These are phyloP conservation scores for Phytophthora aleatoria DNA, from an alignment of 352 stramenopile genomes.

Conservation along the genomic window DNA sequence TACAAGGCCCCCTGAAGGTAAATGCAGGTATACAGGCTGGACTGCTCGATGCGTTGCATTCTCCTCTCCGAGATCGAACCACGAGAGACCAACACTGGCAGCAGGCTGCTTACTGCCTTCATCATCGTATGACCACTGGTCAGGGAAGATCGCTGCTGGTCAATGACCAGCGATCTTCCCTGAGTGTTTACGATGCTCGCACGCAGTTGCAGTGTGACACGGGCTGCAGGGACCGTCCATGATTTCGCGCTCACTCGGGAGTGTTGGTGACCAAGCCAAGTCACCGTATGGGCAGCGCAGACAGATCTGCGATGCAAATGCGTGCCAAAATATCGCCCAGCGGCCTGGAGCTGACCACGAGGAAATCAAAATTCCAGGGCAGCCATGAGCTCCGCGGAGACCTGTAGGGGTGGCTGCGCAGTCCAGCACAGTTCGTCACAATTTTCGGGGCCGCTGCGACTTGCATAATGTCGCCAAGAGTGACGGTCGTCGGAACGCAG, in stretches of 20 bases:
- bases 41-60: too few species aligned
- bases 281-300: slow-evolving; percentile 4
- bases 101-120: neutral
- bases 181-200: slow-evolving; percentile 12
- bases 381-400: slow-evolving; percentile 1
- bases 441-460: slow-evolving; percentile 8
- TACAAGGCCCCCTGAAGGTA: too few species aligned
- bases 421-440: slow-evolving; percentile 3
- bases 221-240: slow-evolving; percentile 15
- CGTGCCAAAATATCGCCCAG: slow-evolving; percentile 4
- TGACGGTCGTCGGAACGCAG: slow-evolving; percentile 23
- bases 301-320: slow-evolving; percentile 8
- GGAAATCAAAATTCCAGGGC: slow-evolving; percentile 10
- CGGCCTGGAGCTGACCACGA: neutral
- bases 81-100: neutral
- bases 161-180: neutral
- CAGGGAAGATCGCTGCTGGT: too few species aligned
- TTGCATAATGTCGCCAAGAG: slow-evolving; percentile 14
- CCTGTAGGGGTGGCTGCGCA: neutral
- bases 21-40: neutral
- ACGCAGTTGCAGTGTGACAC: slow-evolving; percentile 29
- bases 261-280: slow-evolving; percentile 10
- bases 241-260: slow-evolving; percentile 6
- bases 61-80: neutral
- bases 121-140: neutral